Conservation (phyloP, 2,329 filamentous ascomycete species). For the Alternaria longipes region DNA sequence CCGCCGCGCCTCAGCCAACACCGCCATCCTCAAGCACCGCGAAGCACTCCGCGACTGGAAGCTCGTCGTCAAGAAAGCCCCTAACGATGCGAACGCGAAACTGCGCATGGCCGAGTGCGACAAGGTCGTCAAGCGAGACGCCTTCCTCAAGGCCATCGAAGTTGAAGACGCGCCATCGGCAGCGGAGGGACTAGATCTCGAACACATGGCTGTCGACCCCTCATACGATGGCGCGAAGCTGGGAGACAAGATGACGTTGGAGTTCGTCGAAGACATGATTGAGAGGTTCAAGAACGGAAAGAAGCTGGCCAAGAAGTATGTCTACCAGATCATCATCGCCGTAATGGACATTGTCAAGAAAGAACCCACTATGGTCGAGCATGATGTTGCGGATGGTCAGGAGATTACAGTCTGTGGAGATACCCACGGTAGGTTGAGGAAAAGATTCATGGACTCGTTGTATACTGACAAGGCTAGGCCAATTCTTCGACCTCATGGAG, state of each 20-base stretch:
- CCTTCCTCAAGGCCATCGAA: slow-evolving; percentile 95
- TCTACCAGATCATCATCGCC: slow-evolving; percentile 92
- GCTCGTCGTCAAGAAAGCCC: slow-evolving; percentile 85
- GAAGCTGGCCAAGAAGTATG: slow-evolving; percentile 94
- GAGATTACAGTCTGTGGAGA: slow-evolving; percentile 95
- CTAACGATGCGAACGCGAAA: slow-evolving; percentile 87
- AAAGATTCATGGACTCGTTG: background rate
- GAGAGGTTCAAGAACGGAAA: slow-evolving; percentile 89
- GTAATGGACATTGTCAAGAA: slow-evolving; percentile 90
- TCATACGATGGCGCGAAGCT: slow-evolving; percentile 86
- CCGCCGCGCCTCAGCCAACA: slow-evolving; percentile 88
- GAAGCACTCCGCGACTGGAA: slow-evolving; percentile 94
- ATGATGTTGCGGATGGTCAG: slow-evolving; percentile 78
- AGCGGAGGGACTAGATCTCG: slow-evolving; percentile 87
- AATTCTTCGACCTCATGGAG: slow-evolving; percentile 97
- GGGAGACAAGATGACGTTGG: slow-evolving; percentile 86
- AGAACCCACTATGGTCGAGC: slow-evolving; percentile 96
- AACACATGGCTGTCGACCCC: slow-evolving; percentile 82
- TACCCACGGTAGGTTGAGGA: slow-evolving; percentile 76
- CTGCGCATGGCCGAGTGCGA: slow-evolving; percentile 92
- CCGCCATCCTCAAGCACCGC: slow-evolving; percentile 86
- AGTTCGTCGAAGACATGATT: slow-evolving; percentile 98
- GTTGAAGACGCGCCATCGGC: slow-evolving; percentile 91
- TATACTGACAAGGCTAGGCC: slow-evolving; percentile 66
- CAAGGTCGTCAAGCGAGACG: slow-evolving; percentile 89